Evolutionary conservation across 768 basidiomycete genomes (phyloP), one percentile per base, ranked within the genome.

Genomic region (Nidula microcarpa): DNA sequence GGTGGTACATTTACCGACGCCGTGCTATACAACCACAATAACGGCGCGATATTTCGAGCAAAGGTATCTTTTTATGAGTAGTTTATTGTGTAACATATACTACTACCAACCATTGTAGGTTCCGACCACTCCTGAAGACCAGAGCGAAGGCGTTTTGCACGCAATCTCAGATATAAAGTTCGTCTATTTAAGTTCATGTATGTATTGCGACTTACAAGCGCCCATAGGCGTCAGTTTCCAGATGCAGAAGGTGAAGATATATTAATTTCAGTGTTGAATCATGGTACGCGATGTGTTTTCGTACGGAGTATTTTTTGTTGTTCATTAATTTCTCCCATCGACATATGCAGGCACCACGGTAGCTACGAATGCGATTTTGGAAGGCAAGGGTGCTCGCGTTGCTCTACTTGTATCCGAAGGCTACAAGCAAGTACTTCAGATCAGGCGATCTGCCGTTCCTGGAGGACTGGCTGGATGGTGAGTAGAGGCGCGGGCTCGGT

Each of bases 291-390:
- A 23, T 23, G 23, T 23, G 23, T 3, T 23, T 23, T 23, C 23
- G 3, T 3, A 23, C 3, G 3, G 23, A 23, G 23, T 23, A 23
- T 23, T 23, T 23, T 23, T 23, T 23, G 23, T 23, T 23, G 23
- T 23, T 41, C 39, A 4, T 41, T 11, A 11, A 11, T 41, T 16
- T 11, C 11, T 41, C 11, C 39, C 11, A 41, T 41, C 39, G 16
- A 11, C 39, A 11, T 41, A 41, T 41, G 16, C 35, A 59, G 57
- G 57, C 11, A 59, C 65, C 1, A 68, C 65, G 2, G 56, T 65
- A 37, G 66, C 65, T 3, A 68, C 66, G n/a, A 68, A 68, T 51
- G 66, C 66, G 2, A 57, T 68, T 33, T 57, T 68, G 33, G 66
- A 68, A 58, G 65, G 66, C 18, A 65, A 57, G 33, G 64, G 65